Conservation (phyloP, 441 rosid genomes). For the Croton laevigatus region DNA sequence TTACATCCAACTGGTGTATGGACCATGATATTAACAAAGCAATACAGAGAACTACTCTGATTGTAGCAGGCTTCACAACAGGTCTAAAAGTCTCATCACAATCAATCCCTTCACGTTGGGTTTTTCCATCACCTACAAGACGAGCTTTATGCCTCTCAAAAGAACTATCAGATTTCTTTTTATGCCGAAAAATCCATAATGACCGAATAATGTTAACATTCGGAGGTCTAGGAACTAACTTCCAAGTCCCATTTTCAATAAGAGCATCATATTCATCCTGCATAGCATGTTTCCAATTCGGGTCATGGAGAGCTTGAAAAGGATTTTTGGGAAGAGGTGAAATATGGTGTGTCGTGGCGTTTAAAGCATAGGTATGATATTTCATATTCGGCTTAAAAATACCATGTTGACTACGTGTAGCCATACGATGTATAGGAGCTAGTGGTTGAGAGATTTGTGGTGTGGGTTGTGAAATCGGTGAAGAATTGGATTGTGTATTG, state of each 20-base stretch:
- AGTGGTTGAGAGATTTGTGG: too few relatives aligned
- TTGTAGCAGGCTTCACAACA: too few relatives aligned
- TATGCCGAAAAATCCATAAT: slow-evolving; percentile 4
- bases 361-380: neutral
- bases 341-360: too few relatives aligned
- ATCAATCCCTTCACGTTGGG: too few relatives aligned
- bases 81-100: too few relatives aligned
- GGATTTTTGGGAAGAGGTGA: neutral
- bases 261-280: neutral
- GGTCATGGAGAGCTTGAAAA: neutral
- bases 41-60: too few relatives aligned
- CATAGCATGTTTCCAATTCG: neutral
- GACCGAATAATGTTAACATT: slow-evolving; percentile 6
- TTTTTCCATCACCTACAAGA: too few relatives aligned
- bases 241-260: slow-evolving; percentile 15
- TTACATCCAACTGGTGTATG: too few relatives aligned
- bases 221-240: neutral
- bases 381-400: neutral
- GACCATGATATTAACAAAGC: too few relatives aligned
- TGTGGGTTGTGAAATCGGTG: neutral
- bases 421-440: neutral
- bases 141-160: too few relatives aligned
- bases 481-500: too few relatives aligned
- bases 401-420: neutral
- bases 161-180: neutral